A percentile compares a stretch with the other conserved stretches of the same genome.
phyloP scores from a whole-genome alignment of 768 basidiomycete genomes.

The Tephrocybe sp. region DNA sequence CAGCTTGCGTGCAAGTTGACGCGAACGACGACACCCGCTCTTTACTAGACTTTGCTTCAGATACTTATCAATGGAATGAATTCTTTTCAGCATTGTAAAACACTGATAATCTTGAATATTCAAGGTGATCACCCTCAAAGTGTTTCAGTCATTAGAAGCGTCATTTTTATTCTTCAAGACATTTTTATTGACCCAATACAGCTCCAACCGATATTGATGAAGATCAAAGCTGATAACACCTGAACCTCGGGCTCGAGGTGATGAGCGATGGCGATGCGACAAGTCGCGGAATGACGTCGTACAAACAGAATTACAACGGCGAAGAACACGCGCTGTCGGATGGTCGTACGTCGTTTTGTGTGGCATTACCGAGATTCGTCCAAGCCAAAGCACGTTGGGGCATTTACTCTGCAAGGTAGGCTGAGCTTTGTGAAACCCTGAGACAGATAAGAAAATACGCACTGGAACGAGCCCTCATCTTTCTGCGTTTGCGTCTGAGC shows the following conservation, averaged over 20 bases:
- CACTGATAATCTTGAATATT: no score
- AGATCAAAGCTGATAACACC: constrained; percentile 8
- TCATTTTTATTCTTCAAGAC: constrained; percentile 12
- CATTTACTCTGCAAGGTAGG: constrained; percentile 36
- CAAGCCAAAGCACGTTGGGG: constrained; percentile 20
- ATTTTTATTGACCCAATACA: constrained; percentile 13
- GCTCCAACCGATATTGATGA: constrained; percentile 6
- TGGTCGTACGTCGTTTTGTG: constrained; percentile 7
- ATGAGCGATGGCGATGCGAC: constrained; percentile 21
- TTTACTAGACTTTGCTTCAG: no score
- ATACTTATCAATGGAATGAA: no score
- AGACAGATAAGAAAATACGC: constrained; percentile 32
- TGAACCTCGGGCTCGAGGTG: constrained; percentile 8
- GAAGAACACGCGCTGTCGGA: constrained; percentile 5
- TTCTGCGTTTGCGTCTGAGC: constrained; percentile 92
- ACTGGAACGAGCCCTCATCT: constrained; percentile 96
- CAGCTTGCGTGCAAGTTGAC: no score
- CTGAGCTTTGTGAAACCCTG: neutral
- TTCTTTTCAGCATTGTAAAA: no score
- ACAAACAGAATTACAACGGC: neutral
- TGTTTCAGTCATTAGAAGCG: neutral
- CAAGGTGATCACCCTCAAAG: neutral
- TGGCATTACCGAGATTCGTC: constrained; percentile 22
- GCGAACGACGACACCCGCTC: no score
- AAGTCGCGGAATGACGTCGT: constrained; percentile 20